A percentile compares a stretch with the other conserved stretches of the same genome.
These are phyloP conservation scores for Fraxinus americana DNA, from an alignment of 257 asterid species.

Conservation along the genomic window DNA sequence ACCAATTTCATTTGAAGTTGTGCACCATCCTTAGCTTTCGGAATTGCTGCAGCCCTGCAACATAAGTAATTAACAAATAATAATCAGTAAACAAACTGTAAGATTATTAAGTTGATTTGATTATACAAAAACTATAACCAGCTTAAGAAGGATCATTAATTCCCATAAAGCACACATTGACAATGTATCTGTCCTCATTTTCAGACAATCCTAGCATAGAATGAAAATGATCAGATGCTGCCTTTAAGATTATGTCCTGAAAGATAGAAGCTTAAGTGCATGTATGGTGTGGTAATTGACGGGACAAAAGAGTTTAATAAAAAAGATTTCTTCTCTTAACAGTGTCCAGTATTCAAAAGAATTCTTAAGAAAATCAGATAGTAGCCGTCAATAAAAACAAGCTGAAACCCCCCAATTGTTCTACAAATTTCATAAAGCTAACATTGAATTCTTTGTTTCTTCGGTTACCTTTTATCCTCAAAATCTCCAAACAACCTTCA, in stretches of 20 bases:
- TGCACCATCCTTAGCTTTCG: constrained; percentile 77
- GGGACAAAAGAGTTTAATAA: too few species aligned
- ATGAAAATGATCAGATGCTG: background rate
- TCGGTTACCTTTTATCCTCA: too few species aligned
- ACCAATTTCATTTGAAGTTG: constrained; percentile 82
- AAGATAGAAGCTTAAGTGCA: background rate
- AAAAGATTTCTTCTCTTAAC: too few species aligned
- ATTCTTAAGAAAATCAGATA: background rate
- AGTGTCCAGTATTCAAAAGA: too few species aligned
- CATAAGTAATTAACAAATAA: constrained; percentile 22
- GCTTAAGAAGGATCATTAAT: background rate
- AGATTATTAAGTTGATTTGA: background rate
- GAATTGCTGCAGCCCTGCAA: constrained; percentile 80
- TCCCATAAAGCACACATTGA: too few species aligned
- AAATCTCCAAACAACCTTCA: background rate
- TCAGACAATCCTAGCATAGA: background rate
- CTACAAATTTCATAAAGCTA: too few species aligned
- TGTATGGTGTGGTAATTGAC: background rate
- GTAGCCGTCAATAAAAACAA: background rate
- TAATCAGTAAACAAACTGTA: constrained; percentile 1
- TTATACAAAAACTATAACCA: background rate
- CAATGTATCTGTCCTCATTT: background rate
- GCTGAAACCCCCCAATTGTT: background rate
- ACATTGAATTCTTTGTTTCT: too few species aligned
- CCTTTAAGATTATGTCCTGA: background rate